Conservation (phyloP, 305 asterid genomes). For the Plantago rigida region DNA sequence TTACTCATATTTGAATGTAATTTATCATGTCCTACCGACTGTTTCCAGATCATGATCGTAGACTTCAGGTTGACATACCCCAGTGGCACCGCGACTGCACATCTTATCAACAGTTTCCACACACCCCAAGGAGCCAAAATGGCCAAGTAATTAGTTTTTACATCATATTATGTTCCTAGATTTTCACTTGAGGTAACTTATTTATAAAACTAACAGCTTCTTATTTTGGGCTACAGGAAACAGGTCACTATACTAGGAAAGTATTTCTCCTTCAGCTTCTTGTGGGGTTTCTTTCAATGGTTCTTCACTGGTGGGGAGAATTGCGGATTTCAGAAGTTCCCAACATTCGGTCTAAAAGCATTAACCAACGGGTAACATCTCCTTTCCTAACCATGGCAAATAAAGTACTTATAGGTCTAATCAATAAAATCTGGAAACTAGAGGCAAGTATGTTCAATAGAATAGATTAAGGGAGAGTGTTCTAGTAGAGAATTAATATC, state of each 20-base stretch:
- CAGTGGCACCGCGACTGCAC: conserved; percentile 47
- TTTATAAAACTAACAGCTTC: neutral
- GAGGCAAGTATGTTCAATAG: neutral
- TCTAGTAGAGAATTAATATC: too few relatives aligned
- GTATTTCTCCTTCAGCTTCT: conserved; percentile 37
- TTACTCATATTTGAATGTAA: neutral
- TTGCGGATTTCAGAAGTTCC: conserved; percentile 39
- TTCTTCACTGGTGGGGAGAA: conserved; percentile 34
- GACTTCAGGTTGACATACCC: conserved; percentile 44
- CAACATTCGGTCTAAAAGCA: conserved; percentile 43
- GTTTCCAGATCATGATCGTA: conserved; percentile 37
- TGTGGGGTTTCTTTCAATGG: conserved; percentile 47
- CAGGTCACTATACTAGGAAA: conserved; percentile 33
- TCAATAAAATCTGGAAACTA: too few relatives aligned
- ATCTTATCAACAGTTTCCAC: conserved; percentile 46
- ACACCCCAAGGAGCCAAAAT: conserved; percentile 41
- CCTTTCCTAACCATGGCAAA: neutral
- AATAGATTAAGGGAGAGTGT: neutral
- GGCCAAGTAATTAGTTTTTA: conserved; percentile 29
- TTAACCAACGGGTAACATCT: conserved; percentile 28
- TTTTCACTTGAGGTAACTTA: neutral
- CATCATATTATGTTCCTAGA: neutral
- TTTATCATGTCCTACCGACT: neutral
- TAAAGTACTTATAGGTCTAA: neutral
- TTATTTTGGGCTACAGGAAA: conserved; percentile 26